Conservation (phyloP, 495 filamentous ascomycete genomes). For the Hyaloscypha bicolor region DNA sequence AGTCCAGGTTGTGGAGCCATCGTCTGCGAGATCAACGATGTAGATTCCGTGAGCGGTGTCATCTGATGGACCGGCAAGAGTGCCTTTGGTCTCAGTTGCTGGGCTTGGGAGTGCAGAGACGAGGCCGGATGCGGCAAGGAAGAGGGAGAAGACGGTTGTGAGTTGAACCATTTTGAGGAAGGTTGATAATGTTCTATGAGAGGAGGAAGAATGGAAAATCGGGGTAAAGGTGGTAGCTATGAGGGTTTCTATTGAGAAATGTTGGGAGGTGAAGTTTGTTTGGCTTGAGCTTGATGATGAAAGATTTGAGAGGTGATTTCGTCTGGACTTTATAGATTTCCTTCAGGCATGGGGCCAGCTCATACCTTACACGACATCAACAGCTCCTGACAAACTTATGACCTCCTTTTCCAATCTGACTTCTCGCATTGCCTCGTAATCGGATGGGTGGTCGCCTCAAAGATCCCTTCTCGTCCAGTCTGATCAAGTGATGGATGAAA, state of each 20-base stretch:
- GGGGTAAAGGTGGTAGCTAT: too few relatives aligned
- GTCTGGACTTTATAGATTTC: neutral
- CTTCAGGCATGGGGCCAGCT: neutral
- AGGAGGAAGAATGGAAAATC: neutral
- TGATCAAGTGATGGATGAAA: neutral
- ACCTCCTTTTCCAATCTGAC: too few relatives aligned
- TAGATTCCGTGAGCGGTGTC: neutral
- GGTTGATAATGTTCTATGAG: neutral
- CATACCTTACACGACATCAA: too few relatives aligned
- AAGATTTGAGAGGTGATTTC: neutral
- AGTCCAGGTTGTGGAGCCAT: neutral
- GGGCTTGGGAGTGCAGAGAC: neutral
- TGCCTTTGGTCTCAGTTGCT: neutral
- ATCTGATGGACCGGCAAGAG: neutral
- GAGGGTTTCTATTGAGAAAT: too few relatives aligned
- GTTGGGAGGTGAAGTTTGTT: neutral
- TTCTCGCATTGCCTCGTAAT: too few relatives aligned
- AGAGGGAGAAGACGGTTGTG: neutral
- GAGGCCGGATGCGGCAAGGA: neutral
- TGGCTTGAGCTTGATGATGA: neutral
- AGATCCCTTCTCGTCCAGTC: too few relatives aligned
- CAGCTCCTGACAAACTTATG: too few relatives aligned
- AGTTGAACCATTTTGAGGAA: neutral
- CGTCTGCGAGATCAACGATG: neutral
- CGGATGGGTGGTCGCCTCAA: too few relatives aligned